Evolutionary conservation across 1,284 basidiomycete species (phyloP).

Genomic region (Papiliotrema terrestris): DNA sequence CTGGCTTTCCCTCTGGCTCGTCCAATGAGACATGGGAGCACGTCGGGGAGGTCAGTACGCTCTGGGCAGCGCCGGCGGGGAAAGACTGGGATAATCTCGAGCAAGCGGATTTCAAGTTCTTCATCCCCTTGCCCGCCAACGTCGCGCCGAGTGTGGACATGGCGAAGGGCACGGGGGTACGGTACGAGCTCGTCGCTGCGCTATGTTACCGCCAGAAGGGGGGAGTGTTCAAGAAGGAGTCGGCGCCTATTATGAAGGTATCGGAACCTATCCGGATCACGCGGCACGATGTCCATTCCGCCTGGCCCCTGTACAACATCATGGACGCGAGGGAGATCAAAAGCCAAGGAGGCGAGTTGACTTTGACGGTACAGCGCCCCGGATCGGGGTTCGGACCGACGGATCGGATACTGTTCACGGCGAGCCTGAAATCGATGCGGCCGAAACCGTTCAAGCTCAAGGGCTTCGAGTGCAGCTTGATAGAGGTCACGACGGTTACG

Average conservation of each 20-base stretch:
- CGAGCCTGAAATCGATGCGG: constrained; percentile 53
- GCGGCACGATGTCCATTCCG: constrained; percentile 83
- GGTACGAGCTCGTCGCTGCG: constrained; percentile 79
- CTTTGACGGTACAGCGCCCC: constrained; percentile 63
- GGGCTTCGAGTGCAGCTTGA: constrained; percentile 72
- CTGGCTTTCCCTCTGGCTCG: constrained; percentile 55
- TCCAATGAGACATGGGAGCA: constrained; percentile 49
- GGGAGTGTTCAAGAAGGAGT: constrained; percentile 68
- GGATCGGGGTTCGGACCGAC: constrained; percentile 76
- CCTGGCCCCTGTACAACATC: constrained; percentile 81
- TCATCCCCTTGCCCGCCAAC: constrained; percentile 77
- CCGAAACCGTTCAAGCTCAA: constrained; percentile 68
- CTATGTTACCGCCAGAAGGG: constrained; percentile 78
- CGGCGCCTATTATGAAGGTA: constrained; percentile 59
- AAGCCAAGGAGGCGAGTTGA: constrained; percentile 60
- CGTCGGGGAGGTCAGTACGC: constrained; percentile 37
- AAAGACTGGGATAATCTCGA: constrained; percentile 63
- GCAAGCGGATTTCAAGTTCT: constrained; percentile 64
- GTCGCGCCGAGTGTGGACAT: constrained; percentile 75
- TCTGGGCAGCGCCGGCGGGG: constrained; percentile 41
- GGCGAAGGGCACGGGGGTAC: constrained; percentile 70
- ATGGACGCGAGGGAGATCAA: constrained; percentile 64
- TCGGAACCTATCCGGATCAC: constrained; percentile 70
- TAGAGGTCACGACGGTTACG: constrained; percentile 59
- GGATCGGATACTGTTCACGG: constrained; percentile 68